Base-by-base conservation (phyloP, 2,329 filamentous ascomycete genomes). In the Colletotrichum truncatum region DNA sequence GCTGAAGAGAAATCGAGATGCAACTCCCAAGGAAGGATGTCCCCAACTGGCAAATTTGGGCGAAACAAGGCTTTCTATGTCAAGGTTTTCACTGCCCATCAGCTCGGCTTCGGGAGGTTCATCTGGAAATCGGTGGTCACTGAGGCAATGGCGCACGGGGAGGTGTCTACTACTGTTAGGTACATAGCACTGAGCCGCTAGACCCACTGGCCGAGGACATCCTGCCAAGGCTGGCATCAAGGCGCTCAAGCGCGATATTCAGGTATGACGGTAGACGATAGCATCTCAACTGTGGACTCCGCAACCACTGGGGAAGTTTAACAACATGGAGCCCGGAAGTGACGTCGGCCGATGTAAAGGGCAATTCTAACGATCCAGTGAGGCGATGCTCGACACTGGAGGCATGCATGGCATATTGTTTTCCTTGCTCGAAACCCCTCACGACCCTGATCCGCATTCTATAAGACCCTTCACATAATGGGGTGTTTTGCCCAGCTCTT, bases 261-360 rank as follows among this genome's bases (percentile, higher is more conserved):
- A 4, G n/a, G n/a, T 14, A 30, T n/a, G 7, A 45, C 14, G 30
- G 16, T 36, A 21, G 23, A 45, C 11, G 18, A 26, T 51, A 64
- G 55, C 61, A 59, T 60, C 55, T 46, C 39, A 14, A 23, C n/a
- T 53, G 55, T 38, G 60, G 23, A 30, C 46, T 36, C 25, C 14
- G 36, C 41, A 21, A 26, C 41, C 41, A 6, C 32, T 18, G 51
- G 11, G 25, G 58, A 55, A 56, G 41, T 25, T 18, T 41, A 59
- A 49, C 43, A 59, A 30, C 21, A 43, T 43, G n/a, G 36, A 59
- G 34, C 21, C 32, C 56, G 56, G 46, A 41, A 32, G 46, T 60
- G 61, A 64, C 61, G 55, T 64, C 61, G 61, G 46, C 39, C 61
- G 32, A 25, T 36, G 48, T 26, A 25, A 48, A 54, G 26, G 38